Conservation (phyloP, 2,329 filamentous ascomycete genomes). For the Fusarium phyllophilum region DNA sequence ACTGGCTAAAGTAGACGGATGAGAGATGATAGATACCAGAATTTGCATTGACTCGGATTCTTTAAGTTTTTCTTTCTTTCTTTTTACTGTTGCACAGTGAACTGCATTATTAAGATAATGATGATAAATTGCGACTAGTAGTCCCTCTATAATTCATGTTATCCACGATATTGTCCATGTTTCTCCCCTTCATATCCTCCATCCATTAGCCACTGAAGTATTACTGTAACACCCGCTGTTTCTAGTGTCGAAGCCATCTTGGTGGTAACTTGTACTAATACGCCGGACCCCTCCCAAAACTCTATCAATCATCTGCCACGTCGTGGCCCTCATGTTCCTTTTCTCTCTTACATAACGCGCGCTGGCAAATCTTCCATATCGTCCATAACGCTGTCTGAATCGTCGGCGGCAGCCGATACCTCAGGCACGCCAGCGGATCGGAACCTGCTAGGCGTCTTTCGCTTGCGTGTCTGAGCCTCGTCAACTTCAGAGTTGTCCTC, state of each 20-base stretch:
- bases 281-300: not conserved
- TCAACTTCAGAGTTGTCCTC: slow-evolving; percentile 43
- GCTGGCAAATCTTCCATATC: slow-evolving; percentile 58
- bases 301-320: not conserved
- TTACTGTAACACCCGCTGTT: slow-evolving; percentile 22
- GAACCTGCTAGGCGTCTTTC: slow-evolving; percentile 46
- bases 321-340: not conserved
- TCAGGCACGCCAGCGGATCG: slow-evolving; percentile 32
- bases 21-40: slow-evolving; percentile 26
- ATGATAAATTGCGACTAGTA: slow-evolving; percentile 2
- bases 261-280: slow-evolving; percentile 15
- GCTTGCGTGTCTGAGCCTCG: slow-evolving; percentile 40
- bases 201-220: slow-evolving; percentile 4
- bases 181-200: not conserved
- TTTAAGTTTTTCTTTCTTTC: not conserved
- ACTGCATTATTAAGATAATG: not conserved
- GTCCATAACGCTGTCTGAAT: slow-evolving; percentile 53
- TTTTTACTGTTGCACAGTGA: not conserved
- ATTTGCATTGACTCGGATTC: not conserved
- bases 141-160: slow-evolving; percentile 5
- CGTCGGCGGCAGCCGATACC: slow-evolving; percentile 26
- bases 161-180: not conserved
- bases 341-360: slow-evolving; percentile 29
- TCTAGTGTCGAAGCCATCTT: slow-evolving; percentile 16
- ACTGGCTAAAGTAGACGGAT: slow-evolving; percentile 22